Base-by-base conservation (phyloP, 176 grass and related monocot species). In the Rhipidocladum racemiflorum region DNA sequence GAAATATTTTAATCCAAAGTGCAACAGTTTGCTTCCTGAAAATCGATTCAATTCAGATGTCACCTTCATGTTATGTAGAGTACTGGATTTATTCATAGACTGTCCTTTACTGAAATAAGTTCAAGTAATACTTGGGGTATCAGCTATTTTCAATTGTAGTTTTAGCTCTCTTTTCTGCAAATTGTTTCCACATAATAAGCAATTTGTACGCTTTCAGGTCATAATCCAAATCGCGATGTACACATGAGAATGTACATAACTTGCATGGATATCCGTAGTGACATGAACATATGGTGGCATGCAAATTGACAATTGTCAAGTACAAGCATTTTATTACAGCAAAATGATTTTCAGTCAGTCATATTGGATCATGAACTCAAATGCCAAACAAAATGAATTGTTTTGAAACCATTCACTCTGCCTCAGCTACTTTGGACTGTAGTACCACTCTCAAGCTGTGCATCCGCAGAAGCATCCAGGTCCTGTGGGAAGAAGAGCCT, bases 401-500 rank as follows among this genome's bases (percentile, higher is more conserved):
- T 63, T 62, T 21, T 3, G 30, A 50, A 69, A 36, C 25, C 21
- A 64, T n/a, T 35, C 13, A 25, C 24, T 55, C 34, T 82, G 55
- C 4, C 13, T 64, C 79, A 86, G 65, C 81, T 86, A 79, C 77
- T 56, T 34, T 94, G 83, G 30, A 67, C 27, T 66, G 50, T 30
- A 60, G 61, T 40, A 49, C 88, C 92, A 73, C 88, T 84, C 83
- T 98, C 95, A 84, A 95, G 78, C 67, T 95, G 86, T 10, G 90
- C 84, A 84, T 93, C 87, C 0, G 84, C 92, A 66, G 82, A 94
- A 57, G 87, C 69, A 70, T 98, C 92, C 44, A 98, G 83, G 54
- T 98, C 95, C 16, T 91, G 91, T 74, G 95, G 95, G 74, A 98
- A 98, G 83, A 95, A 98, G 44, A 98, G 79, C 84, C 92, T 98